Conservation (phyloP, 2,329 filamentous ascomycete species). For the Fusarium nodosum region DNA sequence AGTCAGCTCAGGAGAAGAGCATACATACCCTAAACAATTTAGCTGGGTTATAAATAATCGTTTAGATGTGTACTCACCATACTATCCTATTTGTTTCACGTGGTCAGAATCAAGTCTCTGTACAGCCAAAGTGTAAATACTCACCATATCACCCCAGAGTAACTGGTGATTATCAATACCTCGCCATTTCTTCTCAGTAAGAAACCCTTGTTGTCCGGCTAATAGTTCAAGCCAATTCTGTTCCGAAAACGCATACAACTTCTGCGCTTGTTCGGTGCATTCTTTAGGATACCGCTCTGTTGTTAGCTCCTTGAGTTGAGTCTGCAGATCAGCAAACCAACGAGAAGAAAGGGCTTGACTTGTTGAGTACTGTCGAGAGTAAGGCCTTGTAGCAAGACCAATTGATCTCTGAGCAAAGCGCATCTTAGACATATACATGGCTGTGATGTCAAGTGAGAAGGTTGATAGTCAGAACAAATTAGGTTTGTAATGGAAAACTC, state of each 20-base stretch:
- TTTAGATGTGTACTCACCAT: slow-evolving; percentile 7
- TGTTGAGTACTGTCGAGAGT: neutral
- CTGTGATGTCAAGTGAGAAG: neutral
- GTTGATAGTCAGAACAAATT: neutral
- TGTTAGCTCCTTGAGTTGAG: slow-evolving; percentile 2
- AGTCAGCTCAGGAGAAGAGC: fast-evolving
- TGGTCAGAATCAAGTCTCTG: neutral
- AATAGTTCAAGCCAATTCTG: slow-evolving; percentile 28
- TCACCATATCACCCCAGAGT: slow-evolving; percentile 40
- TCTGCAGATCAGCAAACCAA: slow-evolving; percentile 36
- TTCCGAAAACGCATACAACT: neutral
- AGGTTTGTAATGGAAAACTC: neutral
- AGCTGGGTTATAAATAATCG: fast-evolving
- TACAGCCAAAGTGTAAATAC: neutral
- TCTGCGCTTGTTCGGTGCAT: slow-evolving; percentile 10
- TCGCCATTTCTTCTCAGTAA: slow-evolving; percentile 29
- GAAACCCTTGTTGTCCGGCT: slow-evolving; percentile 26
- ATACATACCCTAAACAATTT: neutral
- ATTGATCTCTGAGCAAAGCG: neutral
- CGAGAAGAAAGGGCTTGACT: slow-evolving; percentile 5
- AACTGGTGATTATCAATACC: slow-evolving; percentile 29
- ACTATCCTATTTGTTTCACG: slow-evolving; percentile 8
- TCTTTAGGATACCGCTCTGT: neutral
- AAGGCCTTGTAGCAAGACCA: neutral
- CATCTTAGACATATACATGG: neutral